Evolutionary conservation across 495 filamentous ascomycete species (phyloP).

Genomic region (Aspergillus mulundensis): DNA sequence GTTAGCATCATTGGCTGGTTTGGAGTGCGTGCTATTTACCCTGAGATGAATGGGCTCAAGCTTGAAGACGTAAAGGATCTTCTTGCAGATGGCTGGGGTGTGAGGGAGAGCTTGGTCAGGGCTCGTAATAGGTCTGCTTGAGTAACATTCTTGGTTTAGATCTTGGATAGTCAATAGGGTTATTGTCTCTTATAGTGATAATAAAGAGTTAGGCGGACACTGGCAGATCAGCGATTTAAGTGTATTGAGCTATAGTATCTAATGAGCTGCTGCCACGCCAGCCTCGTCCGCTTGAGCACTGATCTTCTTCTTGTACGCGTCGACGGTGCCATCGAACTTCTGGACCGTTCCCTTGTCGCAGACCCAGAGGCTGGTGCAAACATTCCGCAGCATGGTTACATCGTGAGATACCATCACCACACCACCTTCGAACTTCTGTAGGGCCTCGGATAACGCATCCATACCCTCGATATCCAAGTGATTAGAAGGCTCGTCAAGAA

Average conservation of each 20-base stretch:
- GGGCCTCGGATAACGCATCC: slow-evolving; percentile 84
- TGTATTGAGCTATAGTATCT: slow-evolving; percentile 3
- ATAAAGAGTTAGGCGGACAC: too few species aligned
- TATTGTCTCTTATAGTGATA: background rate
- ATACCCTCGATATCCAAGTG: slow-evolving; percentile 99
- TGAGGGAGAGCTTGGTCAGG: slow-evolving; percentile 20
- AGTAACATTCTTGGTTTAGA: background rate
- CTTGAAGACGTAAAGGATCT: slow-evolving; percentile 77
- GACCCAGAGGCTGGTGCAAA: slow-evolving; percentile 93
- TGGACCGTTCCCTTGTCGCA: slow-evolving; percentile 94
- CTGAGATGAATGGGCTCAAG: slow-evolving; percentile 75
- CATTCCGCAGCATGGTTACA: slow-evolving; percentile 96
- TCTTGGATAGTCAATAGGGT: background rate
- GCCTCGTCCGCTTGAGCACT: slow-evolving; percentile 80
- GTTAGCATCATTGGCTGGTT: slow-evolving; percentile 67
- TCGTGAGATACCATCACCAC: slow-evolving; percentile 99
- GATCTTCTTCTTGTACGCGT: slow-evolving; percentile 97
- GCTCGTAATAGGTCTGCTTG: background rate
- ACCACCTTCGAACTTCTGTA: slow-evolving; percentile 84
- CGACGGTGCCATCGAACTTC: slow-evolving; percentile 91
- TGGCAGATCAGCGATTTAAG: too few species aligned
- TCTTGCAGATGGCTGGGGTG: slow-evolving; percentile 54
- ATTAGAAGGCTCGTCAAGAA: slow-evolving; percentile 97
- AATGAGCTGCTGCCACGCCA: slow-evolving; percentile 62
- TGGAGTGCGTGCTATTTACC: slow-evolving; percentile 68